A percentile compares a stretch with the other conserved stretches of the same genome.
Conservation (phyloP, 2,329 filamentous ascomycete genomes). For the Verticillium nubilum region DNA sequence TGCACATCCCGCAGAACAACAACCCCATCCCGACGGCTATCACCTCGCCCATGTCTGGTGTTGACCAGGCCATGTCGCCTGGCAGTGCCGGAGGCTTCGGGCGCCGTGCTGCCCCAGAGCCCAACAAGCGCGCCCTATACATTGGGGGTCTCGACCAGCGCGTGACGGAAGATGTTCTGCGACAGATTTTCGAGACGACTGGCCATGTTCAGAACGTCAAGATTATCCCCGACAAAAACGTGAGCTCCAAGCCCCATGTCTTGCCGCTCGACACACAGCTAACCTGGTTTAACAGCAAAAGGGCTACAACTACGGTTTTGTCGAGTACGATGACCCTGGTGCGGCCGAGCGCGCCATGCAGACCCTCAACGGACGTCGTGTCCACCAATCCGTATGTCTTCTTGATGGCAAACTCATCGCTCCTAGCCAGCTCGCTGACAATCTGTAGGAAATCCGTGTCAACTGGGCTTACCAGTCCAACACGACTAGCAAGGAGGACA, state of each 20-base stretch:
- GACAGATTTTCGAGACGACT: conserved; percentile 98
- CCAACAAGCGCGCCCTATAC: conserved; percentile 96
- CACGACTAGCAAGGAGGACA: conserved; percentile 90
- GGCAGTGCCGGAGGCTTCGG: conserved; percentile 75
- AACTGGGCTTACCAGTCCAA: conserved; percentile 99
- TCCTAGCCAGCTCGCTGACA: background rate
- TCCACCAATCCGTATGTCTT: conserved; percentile 81
- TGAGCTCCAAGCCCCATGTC: conserved; percentile 41
- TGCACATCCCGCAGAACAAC: conserved; percentile 93
- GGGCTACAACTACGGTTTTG: conserved; percentile 98
- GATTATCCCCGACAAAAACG: conserved; percentile 99
- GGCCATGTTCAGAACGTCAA: conserved; percentile 98
- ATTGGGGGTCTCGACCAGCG: conserved; percentile 91
- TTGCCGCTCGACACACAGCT: background rate
- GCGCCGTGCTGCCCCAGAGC: conserved; percentile 89
- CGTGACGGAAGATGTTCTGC: conserved; percentile 92
- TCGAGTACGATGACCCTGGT: conserved; percentile 97
- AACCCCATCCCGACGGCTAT: conserved; percentile 93
- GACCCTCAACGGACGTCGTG: conserved; percentile 89
- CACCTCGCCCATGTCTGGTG: conserved; percentile 75
- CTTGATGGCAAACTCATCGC: too few relatives aligned
- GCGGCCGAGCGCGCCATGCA: conserved; percentile 96
- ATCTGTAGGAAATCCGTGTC: conserved; percentile 82
- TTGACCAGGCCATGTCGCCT: conserved; percentile 73
- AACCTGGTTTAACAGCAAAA: conserved; percentile 40